A percentile compares a stretch with the other conserved stretches of the same genome.
These are phyloP conservation scores for Neofusicoccum sp. DNA, from an alignment of 2,329 filamentous ascomycete species.

Conservation along the genomic window DNA sequence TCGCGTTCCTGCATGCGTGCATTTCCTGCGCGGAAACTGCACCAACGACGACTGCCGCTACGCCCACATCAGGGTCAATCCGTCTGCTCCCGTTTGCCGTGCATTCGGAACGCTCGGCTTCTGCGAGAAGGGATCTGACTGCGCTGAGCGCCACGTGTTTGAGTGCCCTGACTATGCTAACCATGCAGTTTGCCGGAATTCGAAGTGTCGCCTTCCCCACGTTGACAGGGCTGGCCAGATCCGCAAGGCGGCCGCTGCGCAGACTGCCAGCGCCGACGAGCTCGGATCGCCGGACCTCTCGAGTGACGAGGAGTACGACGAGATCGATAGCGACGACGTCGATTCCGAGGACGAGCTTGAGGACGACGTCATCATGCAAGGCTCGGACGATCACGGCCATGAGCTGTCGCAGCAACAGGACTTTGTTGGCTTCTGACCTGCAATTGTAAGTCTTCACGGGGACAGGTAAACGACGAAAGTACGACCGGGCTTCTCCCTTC, in stretches of 20 bases:
- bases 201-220: slow-evolving; percentile 82
- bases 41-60: slow-evolving; percentile 83
- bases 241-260: slow-evolving; percentile 55
- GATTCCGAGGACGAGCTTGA: slow-evolving; percentile 62
- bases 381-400: slow-evolving; percentile 35
- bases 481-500: neutral
- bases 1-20: slow-evolving; percentile 82
- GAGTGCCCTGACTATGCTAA: slow-evolving; percentile 97
- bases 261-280: slow-evolving; percentile 33
- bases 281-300: slow-evolving; percentile 58
- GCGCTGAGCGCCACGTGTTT: slow-evolving; percentile 79
- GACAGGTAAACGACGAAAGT: neutral
- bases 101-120: slow-evolving; percentile 84
- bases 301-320: slow-evolving; percentile 70
- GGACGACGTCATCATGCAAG: slow-evolving; percentile 39
- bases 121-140: slow-evolving; percentile 77
- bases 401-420: slow-evolving; percentile 55
- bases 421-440: slow-evolving; percentile 47
- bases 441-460: slow-evolving; percentile 17
- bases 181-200: slow-evolving; percentile 75
- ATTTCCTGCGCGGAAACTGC: slow-evolving; percentile 88
- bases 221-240: slow-evolving; percentile 82
- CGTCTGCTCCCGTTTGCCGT: slow-evolving; percentile 76
- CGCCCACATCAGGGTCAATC: slow-evolving; percentile 76
- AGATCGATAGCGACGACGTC: slow-evolving; percentile 71